phyloP scores from a whole-genome alignment of 192 early-diverging fungal species.

The Podochytrium sp. region DNA sequence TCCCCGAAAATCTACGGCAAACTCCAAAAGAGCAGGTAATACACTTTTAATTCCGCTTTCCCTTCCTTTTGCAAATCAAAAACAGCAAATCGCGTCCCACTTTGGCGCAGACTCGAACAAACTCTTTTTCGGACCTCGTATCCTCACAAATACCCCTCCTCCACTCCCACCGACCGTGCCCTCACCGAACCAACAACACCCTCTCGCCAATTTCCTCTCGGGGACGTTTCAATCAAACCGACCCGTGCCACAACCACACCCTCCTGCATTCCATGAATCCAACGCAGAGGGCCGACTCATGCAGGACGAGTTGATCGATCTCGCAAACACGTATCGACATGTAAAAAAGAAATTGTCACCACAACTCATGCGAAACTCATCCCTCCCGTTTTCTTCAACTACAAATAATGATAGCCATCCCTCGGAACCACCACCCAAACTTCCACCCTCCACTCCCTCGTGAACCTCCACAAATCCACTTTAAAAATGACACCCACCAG shows the following conservation, averaged over 20 bases:
- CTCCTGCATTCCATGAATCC: too few species aligned
- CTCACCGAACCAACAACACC: neutral
- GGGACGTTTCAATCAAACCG: too few species aligned
- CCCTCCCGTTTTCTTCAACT: too few species aligned
- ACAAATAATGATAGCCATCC: too few species aligned
- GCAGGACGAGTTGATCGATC: conserved; percentile 11
- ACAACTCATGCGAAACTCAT: neutral
- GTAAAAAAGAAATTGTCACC: neutral
- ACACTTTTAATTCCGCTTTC: neutral
- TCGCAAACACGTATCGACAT: conserved; percentile 3
- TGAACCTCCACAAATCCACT: conserved; percentile 20
- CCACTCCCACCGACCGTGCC: neutral
- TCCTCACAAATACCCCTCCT: conserved; percentile 9
- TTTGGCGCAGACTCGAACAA: conserved; percentile 16
- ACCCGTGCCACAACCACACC: too few species aligned
- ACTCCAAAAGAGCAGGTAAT: neutral
- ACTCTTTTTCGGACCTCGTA: conserved; percentile 26
- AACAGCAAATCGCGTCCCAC: conserved; percentile 21
- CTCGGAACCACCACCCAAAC: conserved; percentile 7
- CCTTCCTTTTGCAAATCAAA: neutral
- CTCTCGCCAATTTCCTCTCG: neutral
- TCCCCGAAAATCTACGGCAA: neutral
- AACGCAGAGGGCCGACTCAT: conserved; percentile 5
- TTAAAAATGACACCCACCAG: conserved; percentile 6
- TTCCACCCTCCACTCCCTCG: conserved; percentile 13